Percentiles rank a stretch among this genome's conserved stretches.
Evolutionary conservation across 2,329 filamentous ascomycete species (phyloP).

Genomic region (Colletotrichum tofieldiae): DNA sequence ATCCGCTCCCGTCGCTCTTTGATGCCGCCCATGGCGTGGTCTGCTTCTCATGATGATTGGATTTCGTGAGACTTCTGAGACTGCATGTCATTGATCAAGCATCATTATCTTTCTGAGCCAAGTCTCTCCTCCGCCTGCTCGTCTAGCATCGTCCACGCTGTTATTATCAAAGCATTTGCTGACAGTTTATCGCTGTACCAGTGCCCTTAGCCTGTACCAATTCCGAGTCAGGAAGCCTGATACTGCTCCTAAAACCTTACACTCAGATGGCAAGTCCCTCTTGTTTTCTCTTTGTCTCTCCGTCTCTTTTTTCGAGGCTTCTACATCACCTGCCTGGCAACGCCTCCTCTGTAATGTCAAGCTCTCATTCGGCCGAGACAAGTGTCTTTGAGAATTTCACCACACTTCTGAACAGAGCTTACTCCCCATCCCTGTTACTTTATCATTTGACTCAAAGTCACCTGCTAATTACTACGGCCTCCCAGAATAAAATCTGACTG

Average conservation of each 20-base stretch:
- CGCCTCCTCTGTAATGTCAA: neutral
- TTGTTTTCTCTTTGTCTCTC: neutral
- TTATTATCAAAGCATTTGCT: neutral
- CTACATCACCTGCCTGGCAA: neutral
- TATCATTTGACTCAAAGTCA: neutral
- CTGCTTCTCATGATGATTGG: neutral
- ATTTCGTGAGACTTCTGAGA: neutral
- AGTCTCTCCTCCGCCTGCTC: neutral
- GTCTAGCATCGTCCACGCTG: neutral
- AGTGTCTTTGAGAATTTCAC: neutral
- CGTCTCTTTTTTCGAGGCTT: no score
- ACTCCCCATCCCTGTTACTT: neutral
- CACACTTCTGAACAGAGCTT: neutral
- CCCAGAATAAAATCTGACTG: no score
- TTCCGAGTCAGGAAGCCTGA: neutral
- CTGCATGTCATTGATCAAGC: neutral
- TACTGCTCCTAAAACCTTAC: neutral
- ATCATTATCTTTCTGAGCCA: neutral
- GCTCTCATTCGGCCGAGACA: neutral
- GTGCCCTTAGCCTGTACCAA: neutral
- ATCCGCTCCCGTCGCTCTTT: neutral
- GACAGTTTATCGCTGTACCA: neutral
- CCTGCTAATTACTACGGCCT: neutral
- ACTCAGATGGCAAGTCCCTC: neutral
- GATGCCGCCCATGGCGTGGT: neutral